These are phyloP conservation scores for Crithidia expoeki DNA, from an alignment of 208 protist genomes.

Conservation along the genomic window DNA sequence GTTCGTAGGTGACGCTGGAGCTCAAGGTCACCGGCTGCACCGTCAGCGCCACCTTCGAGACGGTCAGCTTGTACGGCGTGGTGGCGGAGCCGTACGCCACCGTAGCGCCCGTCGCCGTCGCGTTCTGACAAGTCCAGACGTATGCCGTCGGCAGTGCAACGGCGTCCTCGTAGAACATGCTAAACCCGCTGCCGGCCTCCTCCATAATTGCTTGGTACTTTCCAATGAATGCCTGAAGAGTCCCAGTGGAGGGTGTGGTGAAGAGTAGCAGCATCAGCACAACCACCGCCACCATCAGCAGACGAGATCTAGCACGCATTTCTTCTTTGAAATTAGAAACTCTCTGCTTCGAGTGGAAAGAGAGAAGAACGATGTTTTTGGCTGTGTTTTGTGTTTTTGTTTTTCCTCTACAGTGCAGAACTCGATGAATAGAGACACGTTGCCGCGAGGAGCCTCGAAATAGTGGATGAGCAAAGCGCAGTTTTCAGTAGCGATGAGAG, in stretches of 20 bases:
- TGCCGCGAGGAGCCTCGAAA: no score
- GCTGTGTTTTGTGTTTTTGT: no score
- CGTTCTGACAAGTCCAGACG: slow-evolving; percentile 23
- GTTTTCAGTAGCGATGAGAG: no score
- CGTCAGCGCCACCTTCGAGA: slow-evolving; percentile 16
- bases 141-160: slow-evolving; percentile 20
- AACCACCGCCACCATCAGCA: not conserved
- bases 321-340: not conserved
- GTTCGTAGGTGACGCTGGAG: slow-evolving; percentile 17
- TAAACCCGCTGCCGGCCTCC: slow-evolving; percentile 20
- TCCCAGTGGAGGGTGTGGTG: not conserved
- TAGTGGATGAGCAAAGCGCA: no score
- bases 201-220: slow-evolving; percentile 32
- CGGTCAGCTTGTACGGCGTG: slow-evolving; percentile 17
- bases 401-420: no score
- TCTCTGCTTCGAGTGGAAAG: not conserved
- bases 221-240: slow-evolving; percentile 11
- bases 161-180: slow-evolving; percentile 28
- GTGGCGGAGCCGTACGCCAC: slow-evolving; percentile 33
- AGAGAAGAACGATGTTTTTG: no score
- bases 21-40: slow-evolving; percentile 12
- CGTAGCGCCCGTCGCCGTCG: not conserved
- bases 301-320: not conserved
- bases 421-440: no score
- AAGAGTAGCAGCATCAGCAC: slow-evolving; percentile 4